These are phyloP conservation scores for Fusarium caatingaense DNA, from an alignment of 2,329 filamentous ascomycete genomes.

Conservation along the genomic window DNA sequence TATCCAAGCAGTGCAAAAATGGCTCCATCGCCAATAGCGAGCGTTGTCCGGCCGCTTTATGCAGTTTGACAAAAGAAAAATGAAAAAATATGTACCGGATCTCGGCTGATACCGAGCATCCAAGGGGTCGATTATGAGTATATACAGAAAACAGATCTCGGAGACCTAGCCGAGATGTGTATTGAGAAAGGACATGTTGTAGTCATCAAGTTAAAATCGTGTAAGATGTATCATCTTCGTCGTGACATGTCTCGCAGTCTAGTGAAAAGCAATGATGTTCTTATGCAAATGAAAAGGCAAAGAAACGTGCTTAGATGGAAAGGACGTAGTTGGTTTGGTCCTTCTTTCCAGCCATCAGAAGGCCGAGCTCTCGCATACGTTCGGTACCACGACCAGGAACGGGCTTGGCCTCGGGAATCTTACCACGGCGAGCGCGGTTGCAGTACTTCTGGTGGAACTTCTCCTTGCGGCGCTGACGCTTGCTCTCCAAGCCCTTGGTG, in stretches of 20 bases:
- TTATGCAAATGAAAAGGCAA: conserved; percentile 10
- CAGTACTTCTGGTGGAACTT: conserved; percentile 92
- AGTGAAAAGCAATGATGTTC: conserved; percentile 7
- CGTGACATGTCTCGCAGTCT: conserved; percentile 32
- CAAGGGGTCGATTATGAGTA: conserved; percentile 31
- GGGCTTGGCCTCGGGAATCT: conserved; percentile 71
- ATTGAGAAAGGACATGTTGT: conserved; percentile 24
- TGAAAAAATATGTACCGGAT: conserved; percentile 41
- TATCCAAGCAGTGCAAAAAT: conserved; percentile 49
- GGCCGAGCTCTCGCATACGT: conserved; percentile 84
- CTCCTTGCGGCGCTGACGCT: conserved; percentile 91
- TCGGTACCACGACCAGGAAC: conserved; percentile 89
- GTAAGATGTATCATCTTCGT: conserved; percentile 35
- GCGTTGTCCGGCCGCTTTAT: conserved; percentile 45
- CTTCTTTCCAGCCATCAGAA: conserved; percentile 85
- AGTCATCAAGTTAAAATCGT: conserved; percentile 38
- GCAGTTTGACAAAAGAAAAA: conserved; percentile 35
- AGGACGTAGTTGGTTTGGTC: conserved; percentile 82
- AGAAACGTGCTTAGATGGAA: conserved; percentile 66
- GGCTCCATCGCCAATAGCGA: conserved; percentile 37
- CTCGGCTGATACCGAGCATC: conserved; percentile 12
- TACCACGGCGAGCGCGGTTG: conserved; percentile 79
- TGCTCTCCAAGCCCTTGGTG: conserved; percentile 94
- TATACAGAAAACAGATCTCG: conserved; percentile 37
- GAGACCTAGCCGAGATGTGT: conserved; percentile 27